These are phyloP conservation scores for Thermomucor indicae-seudaticae DNA, from an alignment of 371 early-diverging fungal species.

Conservation along the genomic window DNA sequence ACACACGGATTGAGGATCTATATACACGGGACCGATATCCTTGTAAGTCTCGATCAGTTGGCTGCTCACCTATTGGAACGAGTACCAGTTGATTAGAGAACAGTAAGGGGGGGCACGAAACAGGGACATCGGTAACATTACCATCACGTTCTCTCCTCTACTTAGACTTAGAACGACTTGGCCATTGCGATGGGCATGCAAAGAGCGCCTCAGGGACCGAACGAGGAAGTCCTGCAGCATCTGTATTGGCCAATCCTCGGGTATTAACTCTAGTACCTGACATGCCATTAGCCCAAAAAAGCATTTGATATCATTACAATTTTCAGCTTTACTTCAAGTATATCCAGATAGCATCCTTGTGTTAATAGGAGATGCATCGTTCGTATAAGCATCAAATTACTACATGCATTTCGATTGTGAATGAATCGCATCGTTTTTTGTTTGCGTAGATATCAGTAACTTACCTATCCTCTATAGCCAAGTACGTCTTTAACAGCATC, in stretches of 20 bases:
- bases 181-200: slow-evolving; percentile 50
- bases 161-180: slow-evolving; percentile 54
- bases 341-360: slow-evolving; percentile 61
- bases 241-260: slow-evolving; percentile 63
- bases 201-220: slow-evolving; percentile 46
- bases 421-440: slow-evolving; percentile 2
- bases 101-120: not conserved
- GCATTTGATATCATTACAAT: not conserved
- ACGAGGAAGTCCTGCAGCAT: slow-evolving; percentile 52
- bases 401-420: not conserved
- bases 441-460: not conserved
- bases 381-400: slow-evolving; percentile 10
- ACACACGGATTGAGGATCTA: slow-evolving; percentile 47
- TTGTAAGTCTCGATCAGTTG: slow-evolving; percentile 44
- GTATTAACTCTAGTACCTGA: slow-evolving; percentile 57
- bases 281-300: not conserved
- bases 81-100: not conserved
- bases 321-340: slow-evolving; percentile 39
- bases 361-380: slow-evolving; percentile 56
- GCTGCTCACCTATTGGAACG: slow-evolving; percentile 24
- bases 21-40: slow-evolving; percentile 39
- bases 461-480: slow-evolving; percentile 31
- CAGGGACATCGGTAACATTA: slow-evolving; percentile 6
- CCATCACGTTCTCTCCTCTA: slow-evolving; percentile 61
- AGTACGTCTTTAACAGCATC: slow-evolving; percentile 36